These are phyloP conservation scores for Teratosphaeria gauchensis DNA, from an alignment of 2,329 filamentous ascomycete genomes.

Conservation along the genomic window DNA sequence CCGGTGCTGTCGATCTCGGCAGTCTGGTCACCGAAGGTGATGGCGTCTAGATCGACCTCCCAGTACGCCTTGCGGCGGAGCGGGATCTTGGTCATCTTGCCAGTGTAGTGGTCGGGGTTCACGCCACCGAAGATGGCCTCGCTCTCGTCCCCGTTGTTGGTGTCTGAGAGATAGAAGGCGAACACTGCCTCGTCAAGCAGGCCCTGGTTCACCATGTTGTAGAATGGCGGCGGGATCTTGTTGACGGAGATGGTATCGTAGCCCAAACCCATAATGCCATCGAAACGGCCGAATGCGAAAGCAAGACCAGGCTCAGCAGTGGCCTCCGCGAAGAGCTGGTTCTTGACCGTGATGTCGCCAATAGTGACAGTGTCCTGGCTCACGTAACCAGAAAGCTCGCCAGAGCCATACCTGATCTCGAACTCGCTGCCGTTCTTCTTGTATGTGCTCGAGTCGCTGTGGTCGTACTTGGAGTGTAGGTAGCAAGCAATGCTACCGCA, in stretches of 20 bases:
- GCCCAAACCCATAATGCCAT: constrained; percentile 89
- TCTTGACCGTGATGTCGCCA: constrained; percentile 77
- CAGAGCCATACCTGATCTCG: constrained; percentile 91
- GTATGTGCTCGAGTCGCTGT: constrained; percentile 76
- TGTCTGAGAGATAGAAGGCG: constrained; percentile 84
- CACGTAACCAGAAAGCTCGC: constrained; percentile 84
- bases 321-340: constrained; percentile 92
- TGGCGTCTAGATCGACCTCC: constrained; percentile 93
- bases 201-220: constrained; percentile 85
- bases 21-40: constrained; percentile 75
- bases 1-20: constrained; percentile 91
- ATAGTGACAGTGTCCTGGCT: constrained; percentile 81
- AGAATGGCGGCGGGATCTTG: constrained; percentile 87
- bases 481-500: constrained; percentile 97
- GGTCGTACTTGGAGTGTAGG: constrained; percentile 94
- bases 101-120: constrained; percentile 69
- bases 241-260: constrained; percentile 98
- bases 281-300: constrained; percentile 95
- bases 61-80: constrained; percentile 98
- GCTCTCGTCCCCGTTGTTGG: constrained; percentile 60
- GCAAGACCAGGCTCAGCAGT: constrained; percentile 92
- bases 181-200: constrained; percentile 89
- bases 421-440: constrained; percentile 89
- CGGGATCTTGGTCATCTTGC: constrained; percentile 86
- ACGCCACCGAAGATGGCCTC: constrained; percentile 86